These are phyloP conservation scores for Alternaria infectoria DNA, from an alignment of 2,329 filamentous ascomycete species.

Conservation along the genomic window DNA sequence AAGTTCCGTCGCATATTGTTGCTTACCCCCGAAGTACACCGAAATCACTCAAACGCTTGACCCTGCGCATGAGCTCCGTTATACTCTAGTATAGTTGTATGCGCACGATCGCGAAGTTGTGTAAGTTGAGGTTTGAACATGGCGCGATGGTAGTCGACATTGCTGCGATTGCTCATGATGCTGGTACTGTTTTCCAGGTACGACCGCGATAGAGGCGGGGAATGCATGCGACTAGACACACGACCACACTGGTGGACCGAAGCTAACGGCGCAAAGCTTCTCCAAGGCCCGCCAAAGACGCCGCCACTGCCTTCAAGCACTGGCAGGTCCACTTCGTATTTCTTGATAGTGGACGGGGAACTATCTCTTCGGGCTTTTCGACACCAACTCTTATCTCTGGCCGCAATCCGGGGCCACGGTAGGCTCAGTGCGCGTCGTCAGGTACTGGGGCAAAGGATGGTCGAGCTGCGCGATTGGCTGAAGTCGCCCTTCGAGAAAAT, in stretches of 20 bases:
- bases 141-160: not conserved
- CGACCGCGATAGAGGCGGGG: not conserved
- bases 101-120: not conserved
- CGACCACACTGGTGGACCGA: slow-evolving; percentile 10
- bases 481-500: not conserved
- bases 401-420: not conserved
- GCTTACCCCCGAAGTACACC: not conserved
- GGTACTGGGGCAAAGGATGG: not conserved
- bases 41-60: not conserved
- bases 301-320: slow-evolving; percentile 17
- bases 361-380: not conserved
- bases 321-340: not conserved
- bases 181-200: not conserved
- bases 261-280: slow-evolving; percentile 24
- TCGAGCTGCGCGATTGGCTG: not conserved
- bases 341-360: slow-evolving; percentile 1
- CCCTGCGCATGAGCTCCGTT: not conserved
- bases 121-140: not conserved
- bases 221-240: slow-evolving; percentile 1
- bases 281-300: slow-evolving; percentile 22
- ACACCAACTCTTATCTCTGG: slow-evolving; percentile 1
- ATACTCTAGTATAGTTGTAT: not conserved
- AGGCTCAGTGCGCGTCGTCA: slow-evolving; percentile 1
- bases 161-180: not conserved
- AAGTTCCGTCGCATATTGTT: not conserved